phyloP scores from a whole-genome alignment of 345 rosid genomes.

The Camelina laxa region DNA sequence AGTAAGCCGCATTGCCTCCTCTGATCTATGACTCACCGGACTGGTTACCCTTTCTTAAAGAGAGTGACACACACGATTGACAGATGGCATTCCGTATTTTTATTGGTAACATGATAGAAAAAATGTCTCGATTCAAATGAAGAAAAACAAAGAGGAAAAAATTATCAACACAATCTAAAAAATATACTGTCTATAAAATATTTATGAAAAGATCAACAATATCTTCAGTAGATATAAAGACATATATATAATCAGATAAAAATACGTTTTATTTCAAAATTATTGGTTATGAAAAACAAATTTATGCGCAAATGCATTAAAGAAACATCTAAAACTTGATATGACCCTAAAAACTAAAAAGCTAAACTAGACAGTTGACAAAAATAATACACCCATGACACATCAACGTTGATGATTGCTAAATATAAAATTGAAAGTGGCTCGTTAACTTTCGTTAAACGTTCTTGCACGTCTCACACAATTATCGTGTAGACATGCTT shows the following conservation, averaged over 20 bases:
- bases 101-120: no score
- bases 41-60: no score
- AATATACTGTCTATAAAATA: neutral
- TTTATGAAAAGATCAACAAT: no score
- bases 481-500: conserved; percentile 11
- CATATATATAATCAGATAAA: neutral
- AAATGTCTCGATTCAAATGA: neutral
- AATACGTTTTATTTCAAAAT: neutral
- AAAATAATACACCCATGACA: conserved; percentile 10
- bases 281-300: neutral
- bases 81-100: no score
- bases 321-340: neutral
- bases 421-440: conserved; percentile 2
- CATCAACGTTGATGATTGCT: neutral
- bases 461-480: conserved; percentile 25
- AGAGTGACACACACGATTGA: no score
- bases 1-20: no score
- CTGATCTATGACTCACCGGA: no score
- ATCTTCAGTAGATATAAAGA: neutral
- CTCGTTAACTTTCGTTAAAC: conserved; percentile 15
- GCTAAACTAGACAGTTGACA: neutral
- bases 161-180: neutral
- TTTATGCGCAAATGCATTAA: neutral
- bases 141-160: neutral
- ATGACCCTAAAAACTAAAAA: neutral